These are phyloP conservation scores for Colletotrichum sp. DNA, from an alignment of 2,329 filamentous ascomycete species.

Conservation along the genomic window DNA sequence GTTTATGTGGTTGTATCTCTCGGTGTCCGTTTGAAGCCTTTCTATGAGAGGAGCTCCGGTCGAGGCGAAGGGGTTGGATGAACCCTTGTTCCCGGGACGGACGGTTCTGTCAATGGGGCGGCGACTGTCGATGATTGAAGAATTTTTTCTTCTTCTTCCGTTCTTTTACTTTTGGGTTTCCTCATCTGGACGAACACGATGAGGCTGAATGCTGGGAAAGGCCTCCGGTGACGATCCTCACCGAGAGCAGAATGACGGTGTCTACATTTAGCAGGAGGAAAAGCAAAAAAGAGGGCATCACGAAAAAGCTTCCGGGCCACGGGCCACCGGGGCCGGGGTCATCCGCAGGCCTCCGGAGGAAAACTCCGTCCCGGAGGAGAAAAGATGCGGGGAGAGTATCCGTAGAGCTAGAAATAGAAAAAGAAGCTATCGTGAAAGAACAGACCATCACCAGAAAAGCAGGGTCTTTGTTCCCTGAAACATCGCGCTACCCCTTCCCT, in stretches of 20 bases:
- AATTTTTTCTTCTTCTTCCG: background rate
- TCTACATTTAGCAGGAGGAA: background rate
- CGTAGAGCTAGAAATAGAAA: background rate
- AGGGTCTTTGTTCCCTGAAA: background rate
- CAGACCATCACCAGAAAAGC: background rate
- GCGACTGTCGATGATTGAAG: background rate
- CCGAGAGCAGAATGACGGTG: background rate
- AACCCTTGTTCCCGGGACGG: background rate
- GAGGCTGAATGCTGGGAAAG: background rate
- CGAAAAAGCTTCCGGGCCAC: background rate
- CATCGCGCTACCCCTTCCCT: background rate
- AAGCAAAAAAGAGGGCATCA: background rate
- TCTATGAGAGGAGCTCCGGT: background rate
- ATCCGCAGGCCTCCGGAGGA: background rate
- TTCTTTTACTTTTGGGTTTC: background rate
- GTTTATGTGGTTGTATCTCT: background rate
- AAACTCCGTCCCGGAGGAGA: background rate
- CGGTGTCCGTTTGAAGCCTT: background rate
- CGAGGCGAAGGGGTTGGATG: background rate
- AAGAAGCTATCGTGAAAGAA: background rate
- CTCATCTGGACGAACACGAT: background rate
- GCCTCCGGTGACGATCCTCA: background rate
- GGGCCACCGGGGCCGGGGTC: background rate
- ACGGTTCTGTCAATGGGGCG: background rate
- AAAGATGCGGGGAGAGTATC: background rate